Evolutionary conservation across 2,329 filamentous ascomycete genomes (phyloP), one percentile per base, ranked within the genome.

Genomic region (Penicillium sp.): DNA sequence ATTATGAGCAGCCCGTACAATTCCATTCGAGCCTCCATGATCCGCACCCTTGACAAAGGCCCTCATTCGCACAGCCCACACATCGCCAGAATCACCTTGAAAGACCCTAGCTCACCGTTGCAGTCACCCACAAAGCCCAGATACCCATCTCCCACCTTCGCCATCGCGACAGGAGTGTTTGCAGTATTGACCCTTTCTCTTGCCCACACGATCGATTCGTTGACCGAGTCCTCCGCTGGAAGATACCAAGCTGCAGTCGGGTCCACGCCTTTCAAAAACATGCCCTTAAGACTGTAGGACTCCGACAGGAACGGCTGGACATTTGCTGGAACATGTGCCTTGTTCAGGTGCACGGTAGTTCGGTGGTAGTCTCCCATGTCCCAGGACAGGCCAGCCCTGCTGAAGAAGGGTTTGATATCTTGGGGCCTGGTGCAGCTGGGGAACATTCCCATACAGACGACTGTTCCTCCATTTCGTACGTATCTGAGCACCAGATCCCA

Each of bases 361-460:
- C 11, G 18, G 7, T 15, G 32, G 16, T 8, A 32, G 10, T 29
- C 17, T 7, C 13, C 16, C 8, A 30, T 18, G 8, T 21, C 25
- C 34, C 34, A 37, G 2, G n/a, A 4, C 7, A 37, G 26, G 15
- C 26, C 16, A 6, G 26, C 26, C 11, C 15, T 13, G 3, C 6
- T 6, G 13, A 37, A 37, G 17, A 19, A 15, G 5, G 11, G 14
- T 10, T 18, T 13, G n/a, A 20, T 8, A 4, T 19, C 6, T 13
- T 3, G 5, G 8, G 5, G 11, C 11, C 15, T 5, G 4, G 8
- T 10, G 8, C 7, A 18, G 10, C 25, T 14, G 30, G 8, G 8
- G 20, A 40, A 40, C 3, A 18, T 5, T 7, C 31, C 38, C 6
- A 35, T 17, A 19, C 23, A 35, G 26, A 40, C 35, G 14, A 29